Evolutionary conservation across 1,284 basidiomycete species (phyloP).

Genomic region (Somion occarium): DNA sequence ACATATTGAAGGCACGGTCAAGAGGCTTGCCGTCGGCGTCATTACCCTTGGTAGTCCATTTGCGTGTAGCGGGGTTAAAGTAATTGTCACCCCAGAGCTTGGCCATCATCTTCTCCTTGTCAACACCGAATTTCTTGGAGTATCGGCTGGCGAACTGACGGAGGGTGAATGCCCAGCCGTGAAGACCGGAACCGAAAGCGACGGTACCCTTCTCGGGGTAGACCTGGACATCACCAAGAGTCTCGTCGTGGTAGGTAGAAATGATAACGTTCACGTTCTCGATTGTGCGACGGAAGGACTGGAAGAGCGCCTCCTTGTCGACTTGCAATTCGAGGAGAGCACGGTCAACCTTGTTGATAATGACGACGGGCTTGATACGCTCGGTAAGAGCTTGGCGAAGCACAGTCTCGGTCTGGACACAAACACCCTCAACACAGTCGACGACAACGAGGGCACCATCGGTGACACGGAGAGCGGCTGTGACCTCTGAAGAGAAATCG

Average conservation of each 20-base stretch:
- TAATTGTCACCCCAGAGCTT: conserved; percentile 99
- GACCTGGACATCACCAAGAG: conserved; percentile 97
- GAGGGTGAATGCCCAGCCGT: conserved; percentile 99
- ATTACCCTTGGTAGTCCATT: conserved; percentile 85
- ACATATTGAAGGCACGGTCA: conserved; percentile 92
- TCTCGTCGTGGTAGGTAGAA: conserved; percentile 94
- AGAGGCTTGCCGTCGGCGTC: conserved; percentile 85
- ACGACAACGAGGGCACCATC: conserved; percentile 99
- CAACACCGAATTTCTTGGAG: conserved; percentile 98
- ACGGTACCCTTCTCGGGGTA: conserved; percentile 99
- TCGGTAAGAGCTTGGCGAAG: conserved; percentile 96
- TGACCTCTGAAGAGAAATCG: conserved; percentile 99
- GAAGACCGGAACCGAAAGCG: conserved; percentile 98
- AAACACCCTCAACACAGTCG: conserved; percentile 99
- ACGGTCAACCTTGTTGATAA: conserved; percentile 99
- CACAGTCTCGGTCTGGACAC: conserved; percentile 99
- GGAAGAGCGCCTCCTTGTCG: conserved; percentile 95
- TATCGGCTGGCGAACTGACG: conserved; percentile 96
- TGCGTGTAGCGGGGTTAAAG: conserved; percentile 97
- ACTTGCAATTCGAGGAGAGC: conserved; percentile 99
- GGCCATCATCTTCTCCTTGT: conserved; percentile 97
- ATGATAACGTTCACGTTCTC: conserved; percentile 99
- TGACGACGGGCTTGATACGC: conserved; percentile 99
- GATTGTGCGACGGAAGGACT: conserved; percentile 96
- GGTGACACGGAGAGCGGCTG: conserved; percentile 98